Evolutionary conservation across 345 rosid species (phyloP), one percentile per base, ranked within the genome.

Genomic region (Tarenaya hassleriana): DNA sequence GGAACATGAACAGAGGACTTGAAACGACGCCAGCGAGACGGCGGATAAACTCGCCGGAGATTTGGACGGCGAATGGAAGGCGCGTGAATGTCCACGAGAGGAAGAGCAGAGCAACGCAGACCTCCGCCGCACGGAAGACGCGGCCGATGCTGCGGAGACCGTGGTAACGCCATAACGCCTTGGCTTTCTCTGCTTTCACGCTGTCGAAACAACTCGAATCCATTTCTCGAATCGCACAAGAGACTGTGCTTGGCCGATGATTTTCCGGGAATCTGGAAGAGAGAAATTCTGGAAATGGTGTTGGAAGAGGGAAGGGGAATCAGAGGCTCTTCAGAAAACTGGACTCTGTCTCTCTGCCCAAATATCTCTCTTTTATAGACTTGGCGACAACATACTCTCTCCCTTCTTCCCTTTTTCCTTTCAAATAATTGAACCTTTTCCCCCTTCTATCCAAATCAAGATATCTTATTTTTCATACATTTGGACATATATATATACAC

Each of bases 1-100:
- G 1, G 83, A 86, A 86, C 41, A 70, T 73, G 49, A 80, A 78
- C 24, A 69, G 60, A 47, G 85, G 95, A 24, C 76, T 67, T 7
- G 75, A 56, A 13, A 82, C 33, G 34, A 86, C 33, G 40, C 50
- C 56, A 38, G 77, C 44, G 35, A 75, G 32, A 43, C 51, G 62
- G 37, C 69, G 73, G 64, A 78, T 47, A 27, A 70, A 77, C 29
- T 75, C 68, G 40, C 66, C 73, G 63, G 76, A 76, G 60, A 84
- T 68, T 32, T 19, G 43, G 44, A 77, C 14, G 40, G 67, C 71
- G 61, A 75, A 58, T 3, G 94, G 95, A 52, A 86, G 58, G 20
- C 72, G 73, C 41, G 73, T 38, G 51, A 60, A 72, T 41, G 73
- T 34, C 79, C 90, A 81, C 32, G 52, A 56, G 54, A 83, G 18